phyloP scores from a whole-genome alignment of 768 basidiomycete genomes.

The Auriscalpium microsporum region DNA sequence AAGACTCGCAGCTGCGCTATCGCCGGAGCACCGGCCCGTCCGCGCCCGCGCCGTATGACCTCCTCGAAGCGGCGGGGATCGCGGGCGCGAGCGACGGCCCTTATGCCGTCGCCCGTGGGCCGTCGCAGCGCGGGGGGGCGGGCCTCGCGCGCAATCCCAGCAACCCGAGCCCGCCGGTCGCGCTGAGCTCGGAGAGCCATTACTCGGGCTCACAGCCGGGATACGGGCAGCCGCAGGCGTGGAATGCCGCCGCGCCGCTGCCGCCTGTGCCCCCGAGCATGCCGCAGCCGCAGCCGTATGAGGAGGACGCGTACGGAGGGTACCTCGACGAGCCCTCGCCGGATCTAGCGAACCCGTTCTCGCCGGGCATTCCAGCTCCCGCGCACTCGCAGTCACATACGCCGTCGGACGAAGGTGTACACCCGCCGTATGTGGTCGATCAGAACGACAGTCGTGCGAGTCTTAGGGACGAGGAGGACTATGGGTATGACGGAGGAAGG shows the following conservation, averaged over 20 bases:
- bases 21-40: background rate
- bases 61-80: conserved; percentile 12
- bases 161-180: conserved; percentile 13
- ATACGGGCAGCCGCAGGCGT: background rate
- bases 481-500: conserved; percentile 21
- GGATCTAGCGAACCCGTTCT: conserved; percentile 9
- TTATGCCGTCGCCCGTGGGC: conserved; percentile 10
- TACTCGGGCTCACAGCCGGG: background rate
- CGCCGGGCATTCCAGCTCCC: conserved; percentile 1
- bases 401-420: background rate
- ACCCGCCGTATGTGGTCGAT: conserved; percentile 1
- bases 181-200: conserved; percentile 3
- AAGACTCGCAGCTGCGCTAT: conserved; percentile 10
- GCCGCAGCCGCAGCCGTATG: conserved; percentile 5
- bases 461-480: conserved; percentile 27
- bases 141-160: conserved; percentile 9
- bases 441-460: conserved; percentile 20
- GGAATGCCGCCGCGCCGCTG: background rate
- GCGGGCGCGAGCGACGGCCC: conserved; percentile 5
- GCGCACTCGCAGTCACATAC: background rate
- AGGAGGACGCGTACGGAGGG: conserved; percentile 20
- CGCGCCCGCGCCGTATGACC: conserved; percentile 1
- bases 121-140: conserved; percentile 3
- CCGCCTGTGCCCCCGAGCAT: background rate
- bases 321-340: conserved; percentile 11